Conservation (phyloP, 495 filamentous ascomycete species). For the Tuber indicum region DNA sequence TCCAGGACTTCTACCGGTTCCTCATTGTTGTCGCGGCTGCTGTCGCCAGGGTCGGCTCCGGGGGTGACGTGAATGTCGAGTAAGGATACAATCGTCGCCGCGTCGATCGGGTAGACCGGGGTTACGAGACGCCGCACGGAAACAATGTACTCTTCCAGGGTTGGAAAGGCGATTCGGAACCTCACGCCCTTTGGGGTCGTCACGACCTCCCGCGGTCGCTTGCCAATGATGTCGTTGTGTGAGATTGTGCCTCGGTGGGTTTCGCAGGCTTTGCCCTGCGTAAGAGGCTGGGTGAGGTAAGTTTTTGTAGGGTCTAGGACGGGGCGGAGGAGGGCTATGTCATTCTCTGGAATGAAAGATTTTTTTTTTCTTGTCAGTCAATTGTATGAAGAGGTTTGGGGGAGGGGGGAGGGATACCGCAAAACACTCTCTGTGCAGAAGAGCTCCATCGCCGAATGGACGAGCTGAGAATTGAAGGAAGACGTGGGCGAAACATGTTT, state of each 20-base stretch:
- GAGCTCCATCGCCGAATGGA: slow-evolving; percentile 15
- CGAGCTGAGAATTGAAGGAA: neutral
- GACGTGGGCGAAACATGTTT: neutral
- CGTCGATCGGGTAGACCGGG: slow-evolving; percentile 69
- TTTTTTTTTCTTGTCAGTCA: neutral
- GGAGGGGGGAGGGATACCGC: slow-evolving; percentile 10
- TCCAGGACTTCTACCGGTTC: slow-evolving; percentile 63
- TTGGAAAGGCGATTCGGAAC: slow-evolving; percentile 56
- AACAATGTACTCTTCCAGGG: slow-evolving; percentile 63
- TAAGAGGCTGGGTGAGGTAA: slow-evolving; percentile 51
- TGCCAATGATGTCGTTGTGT: slow-evolving; percentile 61
- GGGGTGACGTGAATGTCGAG: slow-evolving; percentile 62
- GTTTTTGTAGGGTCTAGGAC: slow-evolving; percentile 45
- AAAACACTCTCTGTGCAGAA: slow-evolving; percentile 25
- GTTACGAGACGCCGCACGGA: slow-evolving; percentile 61
- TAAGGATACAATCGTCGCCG: slow-evolving; percentile 62
- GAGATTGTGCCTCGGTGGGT: slow-evolving; percentile 50
- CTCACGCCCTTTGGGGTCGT: slow-evolving; percentile 49
- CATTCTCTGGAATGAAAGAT: slow-evolving; percentile 49
- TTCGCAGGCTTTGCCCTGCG: slow-evolving; percentile 45
- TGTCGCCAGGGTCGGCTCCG: slow-evolving; percentile 1
- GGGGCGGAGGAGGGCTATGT: slow-evolving; percentile 51
- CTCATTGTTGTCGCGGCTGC: neutral
- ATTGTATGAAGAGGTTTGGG: neutral
- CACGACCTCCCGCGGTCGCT: slow-evolving; percentile 52